A percentile compares a stretch with the other conserved stretches of the same genome.
Evolutionary conservation across 768 basidiomycete species (phyloP).

Genomic region (Termitomyces sp.): DNA sequence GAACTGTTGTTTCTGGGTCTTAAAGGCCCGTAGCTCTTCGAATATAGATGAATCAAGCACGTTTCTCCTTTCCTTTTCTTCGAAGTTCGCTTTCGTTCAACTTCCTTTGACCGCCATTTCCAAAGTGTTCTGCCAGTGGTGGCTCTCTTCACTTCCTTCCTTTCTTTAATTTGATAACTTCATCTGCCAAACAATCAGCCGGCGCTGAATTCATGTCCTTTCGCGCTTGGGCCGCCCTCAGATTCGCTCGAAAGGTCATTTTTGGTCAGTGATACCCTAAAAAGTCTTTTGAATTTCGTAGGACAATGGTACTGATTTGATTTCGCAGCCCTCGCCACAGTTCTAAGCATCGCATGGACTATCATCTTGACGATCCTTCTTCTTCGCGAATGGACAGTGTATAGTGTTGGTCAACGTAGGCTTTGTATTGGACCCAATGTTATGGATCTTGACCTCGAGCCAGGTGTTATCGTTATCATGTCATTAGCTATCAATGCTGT

Average conservation of each 20-base stretch:
- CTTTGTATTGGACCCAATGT: neutral
- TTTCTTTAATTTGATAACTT: conserved; percentile 8
- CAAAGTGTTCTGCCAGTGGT: conserved; percentile 25
- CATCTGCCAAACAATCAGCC: conserved; percentile 9
- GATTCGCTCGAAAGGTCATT: conserved; percentile 25
- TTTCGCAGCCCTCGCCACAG: conserved; percentile 25
- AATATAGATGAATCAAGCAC: neutral
- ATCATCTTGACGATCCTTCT: conserved; percentile 30
- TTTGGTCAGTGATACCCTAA: conserved; percentile 23
- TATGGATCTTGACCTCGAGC: neutral
- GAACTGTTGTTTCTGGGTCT: neutral
- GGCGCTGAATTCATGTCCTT: conserved; percentile 18
- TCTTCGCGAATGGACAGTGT: conserved; percentile 29
- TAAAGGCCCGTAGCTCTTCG: neutral
- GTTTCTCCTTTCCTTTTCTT: conserved; percentile 10
- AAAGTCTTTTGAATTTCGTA: too few species aligned
- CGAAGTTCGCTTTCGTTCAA: conserved; percentile 15
- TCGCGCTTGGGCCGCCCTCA: conserved; percentile 29
- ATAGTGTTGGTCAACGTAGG: conserved; percentile 29
- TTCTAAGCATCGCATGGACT: conserved; percentile 29
- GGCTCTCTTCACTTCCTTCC: conserved; percentile 21
- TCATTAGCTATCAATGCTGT: conserved; percentile 24
- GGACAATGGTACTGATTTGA: neutral
- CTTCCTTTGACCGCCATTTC: conserved; percentile 15
- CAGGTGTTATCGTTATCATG: conserved; percentile 30